Conservation (phyloP, 331 rosid species). For the Stylosanthes scabra region DNA sequence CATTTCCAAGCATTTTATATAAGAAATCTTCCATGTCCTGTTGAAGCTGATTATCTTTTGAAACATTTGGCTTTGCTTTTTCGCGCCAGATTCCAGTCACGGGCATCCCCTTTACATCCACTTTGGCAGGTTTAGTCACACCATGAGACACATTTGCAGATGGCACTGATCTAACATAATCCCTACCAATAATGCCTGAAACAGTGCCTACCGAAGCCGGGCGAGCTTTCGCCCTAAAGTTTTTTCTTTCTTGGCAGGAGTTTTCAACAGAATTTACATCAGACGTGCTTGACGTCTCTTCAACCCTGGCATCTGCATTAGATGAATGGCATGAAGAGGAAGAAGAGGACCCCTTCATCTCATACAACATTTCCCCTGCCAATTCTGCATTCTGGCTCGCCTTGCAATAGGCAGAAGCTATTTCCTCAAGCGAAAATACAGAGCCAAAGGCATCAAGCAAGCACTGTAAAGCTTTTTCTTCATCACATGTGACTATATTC, state of each 20-base stretch:
- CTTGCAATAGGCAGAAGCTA: constrained; percentile 82
- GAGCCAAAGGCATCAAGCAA: constrained; percentile 78
- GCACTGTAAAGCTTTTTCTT: constrained; percentile 61
- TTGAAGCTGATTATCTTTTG: constrained; percentile 46
- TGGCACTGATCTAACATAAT: constrained; percentile 48
- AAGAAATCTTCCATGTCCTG: constrained; percentile 82
- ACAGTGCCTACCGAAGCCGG: constrained; percentile 72
- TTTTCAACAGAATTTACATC: constrained; percentile 39
- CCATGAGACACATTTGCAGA: constrained; percentile 46
- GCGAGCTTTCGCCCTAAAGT: constrained; percentile 47
- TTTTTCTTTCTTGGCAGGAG: constrained; percentile 43
- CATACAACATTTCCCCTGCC: constrained; percentile 65
- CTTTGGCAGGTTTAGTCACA: constrained; percentile 54
- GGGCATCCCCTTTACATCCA: constrained; percentile 54
- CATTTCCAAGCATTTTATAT: constrained; percentile 80
- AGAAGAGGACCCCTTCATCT: constrained; percentile 53
- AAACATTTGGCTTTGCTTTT: constrained; percentile 37
- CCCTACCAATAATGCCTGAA: constrained; percentile 66
- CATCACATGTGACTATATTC: constrained; percentile 36
- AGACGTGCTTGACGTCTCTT: constrained; percentile 44
- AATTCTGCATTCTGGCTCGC: constrained; percentile 65
- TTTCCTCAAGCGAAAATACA: constrained; percentile 65
- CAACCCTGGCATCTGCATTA: constrained; percentile 39
- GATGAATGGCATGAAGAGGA: constrained; percentile 33
- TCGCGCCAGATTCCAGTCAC: constrained; percentile 56